Evolutionary conservation across 169 alveolate genomes (phyloP).

Genomic region (Babesia bovis): DNA sequence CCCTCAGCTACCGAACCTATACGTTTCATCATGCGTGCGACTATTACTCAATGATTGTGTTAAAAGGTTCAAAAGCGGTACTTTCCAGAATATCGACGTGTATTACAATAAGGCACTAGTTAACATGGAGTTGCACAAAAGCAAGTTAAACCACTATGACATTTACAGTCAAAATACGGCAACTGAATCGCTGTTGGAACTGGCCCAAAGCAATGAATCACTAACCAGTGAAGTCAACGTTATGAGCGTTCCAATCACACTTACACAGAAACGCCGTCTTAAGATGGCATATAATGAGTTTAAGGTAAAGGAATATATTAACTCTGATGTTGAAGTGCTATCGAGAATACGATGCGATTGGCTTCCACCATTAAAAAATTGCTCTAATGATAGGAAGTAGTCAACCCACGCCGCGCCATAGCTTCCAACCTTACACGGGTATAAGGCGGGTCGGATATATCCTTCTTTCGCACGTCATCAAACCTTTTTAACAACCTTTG

Average conservation of each 20-base stretch:
- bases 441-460: background rate
- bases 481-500: background rate
- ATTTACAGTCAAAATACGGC: background rate
- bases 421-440: conserved; percentile 1
- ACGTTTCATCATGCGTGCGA: conserved; percentile 20
- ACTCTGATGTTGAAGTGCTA: conserved; percentile 1
- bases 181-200: background rate
- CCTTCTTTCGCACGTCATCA: background rate
- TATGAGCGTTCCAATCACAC: background rate
- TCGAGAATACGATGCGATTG: background rate
- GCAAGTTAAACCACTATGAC: background rate
- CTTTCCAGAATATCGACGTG: conserved; percentile 1
- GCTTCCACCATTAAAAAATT: background rate
- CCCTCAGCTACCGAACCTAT: conserved; percentile 53
- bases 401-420: background rate
- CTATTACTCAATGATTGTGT: conserved; percentile 9
- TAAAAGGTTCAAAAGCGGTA: background rate
- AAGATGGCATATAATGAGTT: conserved; percentile 19
- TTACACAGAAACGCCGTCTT: conserved; percentile 2
- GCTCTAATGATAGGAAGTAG: too few relatives aligned
- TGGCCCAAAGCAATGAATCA: background rate
- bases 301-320: background rate
- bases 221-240: background rate
- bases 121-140: background rate
- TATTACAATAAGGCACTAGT: background rate